Evolutionary conservation across 208 protist species (phyloP).

Genomic region (Porcisia deanei): DNA sequence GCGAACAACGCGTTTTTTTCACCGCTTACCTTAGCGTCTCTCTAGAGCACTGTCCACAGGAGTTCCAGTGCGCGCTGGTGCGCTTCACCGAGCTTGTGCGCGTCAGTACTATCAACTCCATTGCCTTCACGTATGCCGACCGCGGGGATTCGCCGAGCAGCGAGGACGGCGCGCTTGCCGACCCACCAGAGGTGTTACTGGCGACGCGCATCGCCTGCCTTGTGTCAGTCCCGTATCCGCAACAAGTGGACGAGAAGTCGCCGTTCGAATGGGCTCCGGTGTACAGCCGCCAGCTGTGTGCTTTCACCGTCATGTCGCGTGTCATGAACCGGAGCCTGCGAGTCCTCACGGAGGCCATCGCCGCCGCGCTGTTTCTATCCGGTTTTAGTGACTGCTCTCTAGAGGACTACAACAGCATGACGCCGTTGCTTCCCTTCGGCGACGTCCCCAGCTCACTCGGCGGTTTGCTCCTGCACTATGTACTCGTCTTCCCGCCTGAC

Average conservation of each 20-base stretch:
- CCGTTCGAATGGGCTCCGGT: conserved; percentile 78
- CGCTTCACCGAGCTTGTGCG: conserved; percentile 76
- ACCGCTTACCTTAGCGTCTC: conserved; percentile 60
- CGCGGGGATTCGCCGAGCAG: conserved; percentile 10
- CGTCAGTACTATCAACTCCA: conserved; percentile 54
- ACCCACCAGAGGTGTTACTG: conserved; percentile 57
- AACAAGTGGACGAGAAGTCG: conserved; percentile 27
- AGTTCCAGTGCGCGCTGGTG: conserved; percentile 74
- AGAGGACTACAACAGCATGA: conserved; percentile 54
- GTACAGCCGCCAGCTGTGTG: conserved; percentile 86
- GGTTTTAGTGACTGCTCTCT: conserved; percentile 63
- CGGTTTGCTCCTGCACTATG: conserved; percentile 84
- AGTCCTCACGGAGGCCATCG: conserved; percentile 84
- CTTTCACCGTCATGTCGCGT: conserved; percentile 81
- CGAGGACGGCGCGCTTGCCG: conserved; percentile 19
- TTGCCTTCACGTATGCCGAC: conserved; percentile 48
- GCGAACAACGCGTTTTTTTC: conserved; percentile 30
- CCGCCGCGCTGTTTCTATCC: conserved; percentile 66
- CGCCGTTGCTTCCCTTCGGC: conserved; percentile 64
- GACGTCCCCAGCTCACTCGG: conserved; percentile 75
- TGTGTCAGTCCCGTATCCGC: conserved; percentile 61
- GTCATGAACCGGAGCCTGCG: conserved; percentile 76
- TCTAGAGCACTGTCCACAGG: conserved; percentile 46
- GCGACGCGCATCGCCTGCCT: conserved; percentile 79
- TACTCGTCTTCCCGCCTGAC: conserved; percentile 82